Percentiles rank a stretch among this genome's conserved stretches.
phyloP scores from a whole-genome alignment of 108 stramenopile genomes.

The Epipyxis sp. region DNA sequence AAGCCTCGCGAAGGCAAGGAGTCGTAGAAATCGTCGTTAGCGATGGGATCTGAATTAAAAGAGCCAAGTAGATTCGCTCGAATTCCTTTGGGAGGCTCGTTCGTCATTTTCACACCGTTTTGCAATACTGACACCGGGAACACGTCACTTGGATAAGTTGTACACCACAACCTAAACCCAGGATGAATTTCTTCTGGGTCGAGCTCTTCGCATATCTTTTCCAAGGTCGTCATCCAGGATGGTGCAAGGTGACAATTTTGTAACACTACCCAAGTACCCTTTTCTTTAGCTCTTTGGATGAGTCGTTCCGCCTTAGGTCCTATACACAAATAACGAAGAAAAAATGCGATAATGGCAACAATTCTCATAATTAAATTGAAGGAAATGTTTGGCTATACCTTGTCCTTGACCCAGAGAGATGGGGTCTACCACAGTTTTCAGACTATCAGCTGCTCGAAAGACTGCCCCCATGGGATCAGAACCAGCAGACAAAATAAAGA shows the following conservation, averaged over 20 bases:
- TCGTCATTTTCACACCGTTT: conserved; percentile 71
- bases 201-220: conserved; percentile 51
- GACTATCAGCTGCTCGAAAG: conserved; percentile 52
- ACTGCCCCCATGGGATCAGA: conserved; percentile 62
- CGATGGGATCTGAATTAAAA: conserved; percentile 56
- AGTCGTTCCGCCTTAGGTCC: conserved; percentile 56
- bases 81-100: conserved; percentile 66
- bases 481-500: conserved; percentile 60
- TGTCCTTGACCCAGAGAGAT: conserved; percentile 64
- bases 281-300: conserved; percentile 46
- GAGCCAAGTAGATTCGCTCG: conserved; percentile 53
- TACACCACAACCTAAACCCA: conserved; percentile 64
- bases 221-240: conserved; percentile 61
- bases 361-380: too few relatives aligned
- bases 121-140: conserved; percentile 66
- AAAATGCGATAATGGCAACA: too few relatives aligned
- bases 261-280: conserved; percentile 55
- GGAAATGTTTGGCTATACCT: too few relatives aligned
- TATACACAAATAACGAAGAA: too few relatives aligned
- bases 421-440: conserved; percentile 43
- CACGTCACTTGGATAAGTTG: conserved; percentile 58
- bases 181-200: conserved; percentile 47
- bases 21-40: conserved; percentile 52
- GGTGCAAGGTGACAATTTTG: conserved; percentile 63
- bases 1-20: conserved; percentile 41